Evolutionary conservation across 495 filamentous ascomycete species (phyloP), one percentile per base, ranked within the genome.

Genomic region (Penicillium arizonense): DNA sequence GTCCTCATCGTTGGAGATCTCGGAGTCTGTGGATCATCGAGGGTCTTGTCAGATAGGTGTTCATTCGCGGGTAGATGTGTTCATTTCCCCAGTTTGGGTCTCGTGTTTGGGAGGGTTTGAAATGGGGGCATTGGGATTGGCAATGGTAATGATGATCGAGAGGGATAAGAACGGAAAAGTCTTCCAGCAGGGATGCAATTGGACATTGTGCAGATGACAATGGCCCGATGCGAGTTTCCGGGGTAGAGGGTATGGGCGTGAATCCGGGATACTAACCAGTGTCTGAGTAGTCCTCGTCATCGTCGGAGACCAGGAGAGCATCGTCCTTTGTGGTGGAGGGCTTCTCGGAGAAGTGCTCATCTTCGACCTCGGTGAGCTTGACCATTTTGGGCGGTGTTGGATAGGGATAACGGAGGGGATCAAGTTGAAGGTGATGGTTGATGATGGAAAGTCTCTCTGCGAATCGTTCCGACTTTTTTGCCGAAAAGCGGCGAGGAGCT

Each of bases 281-380:
- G 68, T 96, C 91, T 56, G 86, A 92, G 75, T 85, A 94, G 70
- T 96, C 90, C 44, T 93, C 89, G 37, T 93, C 90, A 41, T 95
- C 88, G 57, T 94, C 87, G 53, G 87, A 84, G 50, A 71, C 67
- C 36, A 78, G 59, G 47, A 78, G 67, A 44, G 71, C 68, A 48
- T 76, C 68, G 63, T 73, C 37, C 67, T 76, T 76, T 53, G 74
- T 76, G 42, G 89, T 80, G 40, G 79, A 76, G 58, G 87, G 85
- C 71, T 89, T 87, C 61, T 86, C 76, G 55, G 77, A 76, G 79
- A 97, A 96, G 71, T 94, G 90, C 77, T 96, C 91, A 69, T 98
- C 94, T 56, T 92, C 85, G 66, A 98, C 92, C 75, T 97, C 95
- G 59, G 85, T 86, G 58, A 98, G 89, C 74, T 95, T 88, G 68